phyloP scores from a whole-genome alignment of 169 alveolate species.

The Toxoplasma gondii region DNA sequence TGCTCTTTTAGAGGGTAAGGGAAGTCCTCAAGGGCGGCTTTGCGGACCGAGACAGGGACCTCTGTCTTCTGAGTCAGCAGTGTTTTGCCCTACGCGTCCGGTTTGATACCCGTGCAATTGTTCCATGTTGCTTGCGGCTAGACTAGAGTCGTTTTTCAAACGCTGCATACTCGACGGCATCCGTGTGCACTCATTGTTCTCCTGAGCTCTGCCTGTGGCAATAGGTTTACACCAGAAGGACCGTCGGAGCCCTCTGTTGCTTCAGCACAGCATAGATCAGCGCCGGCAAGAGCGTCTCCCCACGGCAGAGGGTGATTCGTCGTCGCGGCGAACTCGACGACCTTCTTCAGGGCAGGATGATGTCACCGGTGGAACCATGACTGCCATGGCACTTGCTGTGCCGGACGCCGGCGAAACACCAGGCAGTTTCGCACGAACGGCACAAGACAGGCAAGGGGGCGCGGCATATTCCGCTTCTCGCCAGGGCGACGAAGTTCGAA shows the following conservation, averaged over 20 bases:
- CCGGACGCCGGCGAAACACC: neutral
- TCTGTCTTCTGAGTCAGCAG: no score
- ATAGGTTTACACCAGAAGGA: slow-evolving; percentile 48
- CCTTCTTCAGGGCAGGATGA: neutral
- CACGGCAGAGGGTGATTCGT: neutral
- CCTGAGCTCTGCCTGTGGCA: neutral
- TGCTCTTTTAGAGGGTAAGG: no score
- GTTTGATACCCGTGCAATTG: no score
- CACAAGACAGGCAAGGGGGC: neutral
- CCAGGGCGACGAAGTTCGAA: neutral
- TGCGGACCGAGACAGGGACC: no score
- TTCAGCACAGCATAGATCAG: slow-evolving; percentile 7
- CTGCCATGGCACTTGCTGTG: no score
- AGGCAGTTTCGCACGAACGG: neutral
- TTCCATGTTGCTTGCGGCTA: no score
- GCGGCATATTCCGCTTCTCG: neutral
- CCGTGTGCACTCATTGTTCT: neutral
- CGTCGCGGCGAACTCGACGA: neutral
- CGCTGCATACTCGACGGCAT: no score
- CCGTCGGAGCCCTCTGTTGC: slow-evolving; percentile 24
- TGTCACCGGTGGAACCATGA: neutral
- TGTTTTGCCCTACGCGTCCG: no score
- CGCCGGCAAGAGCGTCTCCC: neutral
- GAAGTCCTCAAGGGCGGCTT: no score
- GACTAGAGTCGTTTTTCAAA: no score